Evolutionary conservation across 2,329 filamentous ascomycete genomes (phyloP).

Genomic region (Fusarium acutatum): DNA sequence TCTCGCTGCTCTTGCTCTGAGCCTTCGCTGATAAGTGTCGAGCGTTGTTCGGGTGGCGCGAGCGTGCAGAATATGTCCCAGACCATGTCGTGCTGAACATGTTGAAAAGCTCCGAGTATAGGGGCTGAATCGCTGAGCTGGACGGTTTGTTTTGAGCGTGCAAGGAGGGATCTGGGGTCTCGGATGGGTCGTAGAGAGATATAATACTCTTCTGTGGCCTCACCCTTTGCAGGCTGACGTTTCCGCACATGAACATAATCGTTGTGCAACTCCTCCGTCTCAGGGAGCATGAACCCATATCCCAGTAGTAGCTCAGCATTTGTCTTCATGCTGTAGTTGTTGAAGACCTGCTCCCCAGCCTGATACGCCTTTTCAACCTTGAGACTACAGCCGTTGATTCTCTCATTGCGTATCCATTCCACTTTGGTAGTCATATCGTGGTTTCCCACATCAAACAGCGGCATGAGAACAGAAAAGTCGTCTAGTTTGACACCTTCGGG

Average conservation of each 20-base stretch:
- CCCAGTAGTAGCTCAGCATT: conserved; percentile 75
- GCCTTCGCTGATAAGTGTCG: conserved; percentile 42
- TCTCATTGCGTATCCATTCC: conserved; percentile 63
- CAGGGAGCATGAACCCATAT: conserved; percentile 68
- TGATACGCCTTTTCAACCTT: conserved; percentile 52
- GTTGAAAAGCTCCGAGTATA: conserved; percentile 53
- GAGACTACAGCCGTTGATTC: conserved; percentile 52
- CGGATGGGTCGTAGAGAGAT: conserved; percentile 61
- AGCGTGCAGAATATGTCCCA: conserved; percentile 57
- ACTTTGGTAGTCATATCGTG: conserved; percentile 70
- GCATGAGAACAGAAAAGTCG: conserved; percentile 74
- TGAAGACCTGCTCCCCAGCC: conserved; percentile 67
- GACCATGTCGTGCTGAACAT: conserved; percentile 63
- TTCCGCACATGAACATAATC: conserved; percentile 68
- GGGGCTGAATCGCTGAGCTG: conserved; percentile 39
- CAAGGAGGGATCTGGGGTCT: conserved; percentile 59
- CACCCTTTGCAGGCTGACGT: conserved; percentile 39
- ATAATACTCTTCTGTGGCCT: conserved; percentile 55
- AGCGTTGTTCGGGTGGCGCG: conserved; percentile 45
- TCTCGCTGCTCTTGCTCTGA: conserved; percentile 40
- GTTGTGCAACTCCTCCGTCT: conserved; percentile 60
- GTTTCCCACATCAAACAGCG: conserved; percentile 77
- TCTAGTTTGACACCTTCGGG: conserved; percentile 52
- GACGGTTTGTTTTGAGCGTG: conserved; percentile 50
- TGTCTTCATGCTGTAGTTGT: conserved; percentile 79